These are phyloP conservation scores for Byssothecium circinans DNA, from an alignment of 2,329 filamentous ascomycete genomes.

Conservation along the genomic window DNA sequence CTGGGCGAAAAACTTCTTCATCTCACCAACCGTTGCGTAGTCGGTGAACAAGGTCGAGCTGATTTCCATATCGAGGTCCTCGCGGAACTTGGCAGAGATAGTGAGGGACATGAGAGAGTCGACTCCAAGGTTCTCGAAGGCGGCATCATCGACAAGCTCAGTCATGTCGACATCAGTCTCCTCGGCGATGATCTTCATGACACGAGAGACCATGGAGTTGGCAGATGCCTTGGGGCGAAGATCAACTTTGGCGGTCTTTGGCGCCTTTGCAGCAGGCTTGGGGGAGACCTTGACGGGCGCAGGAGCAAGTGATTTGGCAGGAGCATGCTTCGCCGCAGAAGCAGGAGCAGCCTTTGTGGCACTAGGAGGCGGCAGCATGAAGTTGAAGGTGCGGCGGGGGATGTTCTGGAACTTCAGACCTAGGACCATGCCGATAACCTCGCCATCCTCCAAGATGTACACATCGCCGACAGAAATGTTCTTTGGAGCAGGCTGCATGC, in stretches of 20 bases:
- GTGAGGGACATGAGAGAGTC: constrained; percentile 64
- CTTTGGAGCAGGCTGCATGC: constrained; percentile 60
- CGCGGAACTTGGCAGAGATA: constrained; percentile 63
- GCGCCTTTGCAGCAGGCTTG: constrained; percentile 57
- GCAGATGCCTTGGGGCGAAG: constrained; percentile 47
- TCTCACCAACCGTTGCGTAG: constrained; percentile 60
- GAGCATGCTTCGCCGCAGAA: constrained; percentile 33
- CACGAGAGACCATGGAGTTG: constrained; percentile 53
- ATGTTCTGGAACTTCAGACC: constrained; percentile 69
- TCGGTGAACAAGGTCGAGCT: constrained; percentile 63
- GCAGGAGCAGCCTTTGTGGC: constrained; percentile 39
- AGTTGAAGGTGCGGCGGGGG: constrained; percentile 66
- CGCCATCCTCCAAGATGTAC: constrained; percentile 61
- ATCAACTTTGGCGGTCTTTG: constrained; percentile 40
- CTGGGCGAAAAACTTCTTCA: constrained; percentile 59
- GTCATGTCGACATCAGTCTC: constrained; percentile 63
- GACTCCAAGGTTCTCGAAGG: constrained; percentile 64
- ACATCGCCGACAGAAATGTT: constrained; percentile 63
- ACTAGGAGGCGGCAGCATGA: constrained; percentile 65
- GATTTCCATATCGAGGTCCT: constrained; percentile 62
- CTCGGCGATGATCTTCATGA: constrained; percentile 68
- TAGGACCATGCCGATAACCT: constrained; percentile 60
- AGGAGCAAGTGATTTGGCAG: constrained; percentile 43
- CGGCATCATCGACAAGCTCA: constrained; percentile 62
- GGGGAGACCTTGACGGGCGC: constrained; percentile 43